Evolutionary conservation across 2,329 filamentous ascomycete genomes (phyloP).

Genomic region (Fusarium verticillioides): DNA sequence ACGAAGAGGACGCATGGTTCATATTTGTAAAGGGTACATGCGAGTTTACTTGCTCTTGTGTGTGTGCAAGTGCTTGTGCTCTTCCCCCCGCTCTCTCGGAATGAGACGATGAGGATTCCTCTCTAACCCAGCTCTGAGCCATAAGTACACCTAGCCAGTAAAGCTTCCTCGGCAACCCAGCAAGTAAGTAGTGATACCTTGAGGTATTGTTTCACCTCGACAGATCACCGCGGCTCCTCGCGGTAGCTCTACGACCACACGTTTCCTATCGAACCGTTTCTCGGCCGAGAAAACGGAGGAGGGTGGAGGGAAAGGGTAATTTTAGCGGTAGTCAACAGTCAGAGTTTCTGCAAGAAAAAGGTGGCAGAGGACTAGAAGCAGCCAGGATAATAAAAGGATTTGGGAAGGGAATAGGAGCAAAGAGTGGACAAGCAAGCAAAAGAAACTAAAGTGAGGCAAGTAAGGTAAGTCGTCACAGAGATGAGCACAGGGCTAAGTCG

Average conservation of each 20-base stretch:
- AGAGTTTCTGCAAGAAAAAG: constrained; percentile 22
- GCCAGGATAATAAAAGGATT: constrained; percentile 22
- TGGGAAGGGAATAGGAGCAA: constrained; percentile 3
- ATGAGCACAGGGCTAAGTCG: constrained; percentile 30
- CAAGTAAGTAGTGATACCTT: not conserved
- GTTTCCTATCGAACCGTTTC: constrained; percentile 13
- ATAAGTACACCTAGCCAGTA: constrained; percentile 14
- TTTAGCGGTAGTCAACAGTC: constrained; percentile 22
- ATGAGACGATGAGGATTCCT: constrained; percentile 37
- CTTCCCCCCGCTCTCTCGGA: constrained; percentile 21
- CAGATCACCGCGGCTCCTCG: constrained; percentile 20
- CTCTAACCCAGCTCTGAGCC: constrained; percentile 37
- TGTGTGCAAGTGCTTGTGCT: constrained; percentile 2
- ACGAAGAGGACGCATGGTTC: constrained; percentile 17
- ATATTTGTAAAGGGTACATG: constrained; percentile 21
- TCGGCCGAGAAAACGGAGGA: constrained; percentile 36
- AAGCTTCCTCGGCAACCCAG: not conserved
- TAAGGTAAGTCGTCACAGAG: constrained; percentile 9
- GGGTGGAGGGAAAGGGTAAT: constrained; percentile 9
- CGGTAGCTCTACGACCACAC: constrained; percentile 26
- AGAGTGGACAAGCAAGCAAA: constrained; percentile 15
- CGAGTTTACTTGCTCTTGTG: not conserved
- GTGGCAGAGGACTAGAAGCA: constrained; percentile 26
- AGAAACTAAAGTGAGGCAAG: constrained; percentile 7
- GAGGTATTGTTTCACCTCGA: constrained; percentile 19